Evolutionary conservation across 306 rosid genomes (phyloP), one percentile per base, ranked within the genome.

Genomic region (Geum urbanum): DNA sequence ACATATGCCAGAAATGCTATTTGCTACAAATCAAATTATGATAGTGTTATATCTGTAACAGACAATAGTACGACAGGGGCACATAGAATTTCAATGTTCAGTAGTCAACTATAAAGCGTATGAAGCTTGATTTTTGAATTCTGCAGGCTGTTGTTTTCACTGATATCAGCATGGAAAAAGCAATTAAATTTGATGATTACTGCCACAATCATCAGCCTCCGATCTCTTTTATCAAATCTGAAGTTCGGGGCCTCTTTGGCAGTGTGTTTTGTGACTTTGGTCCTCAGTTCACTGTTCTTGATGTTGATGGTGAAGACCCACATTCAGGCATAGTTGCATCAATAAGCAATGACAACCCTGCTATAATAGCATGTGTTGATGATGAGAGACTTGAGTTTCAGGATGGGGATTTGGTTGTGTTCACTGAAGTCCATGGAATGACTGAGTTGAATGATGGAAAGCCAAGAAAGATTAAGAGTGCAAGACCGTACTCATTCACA

Each of bases 351-450:
- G 79, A 67, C 67, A 67, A 73, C 57, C 77, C 77, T 27, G 77
- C 66, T 63, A 62, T 73, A 9, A 20, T 73, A 73, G 52, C 77
- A 53, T 73, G 77, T 32, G 77, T 73, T 8, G 77, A 73, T 73
- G 77, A 73, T 54, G 77, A 73, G 56, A 73, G 77, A 56, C 77
- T 73, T 54, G 77, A 65, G 48, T 73, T 73, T 55, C 72, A 73
- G 48, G 77, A 73, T 5, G 77, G 71, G 20, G 77, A 73, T 64
- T 37, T 65, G 44, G 77, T 73, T 73, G 47, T 73, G 64, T 73
- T 73, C 56, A 52, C 66, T n/a, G 77, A 73, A 65, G 64, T 73
- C 22, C 72, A 54, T 52, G 77, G 77, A 64, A 73, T 73, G 77
- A 52, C 47, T 1, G 77, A 73, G 14, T 45, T 73, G 66, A 73